phyloP scores from a whole-genome alignment of 768 basidiomycete species.

The Leccinum uliginosum region DNA sequence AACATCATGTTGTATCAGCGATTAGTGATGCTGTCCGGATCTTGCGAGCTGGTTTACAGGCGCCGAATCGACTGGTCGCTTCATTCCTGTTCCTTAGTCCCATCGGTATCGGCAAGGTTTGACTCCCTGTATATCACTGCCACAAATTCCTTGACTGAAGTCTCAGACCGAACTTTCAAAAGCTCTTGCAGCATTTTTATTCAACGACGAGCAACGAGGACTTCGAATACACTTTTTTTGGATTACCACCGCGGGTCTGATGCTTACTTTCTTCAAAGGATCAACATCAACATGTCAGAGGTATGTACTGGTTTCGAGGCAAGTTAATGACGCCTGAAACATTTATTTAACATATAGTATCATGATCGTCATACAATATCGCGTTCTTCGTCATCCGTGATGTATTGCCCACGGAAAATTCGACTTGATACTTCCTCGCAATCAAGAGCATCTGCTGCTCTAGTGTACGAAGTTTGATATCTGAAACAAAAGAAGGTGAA shows the following conservation, averaged over 20 bases:
- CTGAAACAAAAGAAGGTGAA: not conserved
- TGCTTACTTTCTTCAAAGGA: conserved; percentile 39
- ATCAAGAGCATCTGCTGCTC: not conserved
- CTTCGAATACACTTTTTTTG: conserved; percentile 47
- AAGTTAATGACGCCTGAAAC: not conserved
- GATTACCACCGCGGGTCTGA: not conserved
- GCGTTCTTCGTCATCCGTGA: conserved; percentile 27
- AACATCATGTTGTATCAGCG: conserved; percentile 81
- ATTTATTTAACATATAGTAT: conserved; percentile 51
- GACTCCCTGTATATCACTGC: not conserved
- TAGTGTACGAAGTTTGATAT: not conserved
- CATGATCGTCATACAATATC: conserved; percentile 91
- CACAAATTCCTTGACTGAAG: conserved; percentile 1
- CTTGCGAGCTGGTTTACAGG: conserved; percentile 86
- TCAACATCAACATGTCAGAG: conserved; percentile 96
- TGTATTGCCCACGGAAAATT: too few species aligned
- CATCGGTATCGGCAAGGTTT: conserved; percentile 80
- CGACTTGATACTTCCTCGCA: not conserved
- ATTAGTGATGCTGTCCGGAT: conserved; percentile 90
- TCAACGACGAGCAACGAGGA: conserved; percentile 83
- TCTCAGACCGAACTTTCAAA: conserved; percentile 79
- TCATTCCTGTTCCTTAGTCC: conserved; percentile 91
- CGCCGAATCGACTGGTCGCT: conserved; percentile 85
- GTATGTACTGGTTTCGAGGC: conserved; percentile 14
- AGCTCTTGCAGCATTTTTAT: conserved; percentile 82